Conservation (phyloP, 2,329 filamentous ascomycete species). For the Botryotinia calthae region DNA sequence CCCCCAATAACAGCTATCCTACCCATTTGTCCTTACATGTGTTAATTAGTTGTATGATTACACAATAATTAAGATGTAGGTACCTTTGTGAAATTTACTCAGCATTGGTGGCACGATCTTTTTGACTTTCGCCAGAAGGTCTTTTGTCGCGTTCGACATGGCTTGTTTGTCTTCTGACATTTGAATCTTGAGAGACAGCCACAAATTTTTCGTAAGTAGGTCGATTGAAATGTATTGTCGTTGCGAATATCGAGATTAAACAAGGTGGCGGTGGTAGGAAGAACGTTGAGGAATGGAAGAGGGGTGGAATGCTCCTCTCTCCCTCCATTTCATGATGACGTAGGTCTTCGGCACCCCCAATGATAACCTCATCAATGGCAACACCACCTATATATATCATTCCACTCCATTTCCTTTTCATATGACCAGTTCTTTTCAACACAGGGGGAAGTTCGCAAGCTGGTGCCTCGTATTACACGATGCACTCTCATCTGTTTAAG, state of each 20-base stretch:
- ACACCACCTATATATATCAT: neutral
- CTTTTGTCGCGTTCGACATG: slow-evolving; percentile 70
- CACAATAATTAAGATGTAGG: neutral
- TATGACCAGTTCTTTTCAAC: rapidly evolving
- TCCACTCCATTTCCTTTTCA: neutral
- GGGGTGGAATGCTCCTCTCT: neutral
- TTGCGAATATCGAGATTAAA: neutral
- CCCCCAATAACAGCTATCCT: slow-evolving; percentile 92
- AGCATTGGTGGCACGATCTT: slow-evolving; percentile 94
- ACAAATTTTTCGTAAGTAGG: neutral
- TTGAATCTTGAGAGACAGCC: slow-evolving; percentile 3
- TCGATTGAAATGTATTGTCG: neutral
- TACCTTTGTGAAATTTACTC: slow-evolving; percentile 93
- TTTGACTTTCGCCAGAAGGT: slow-evolving; percentile 75
- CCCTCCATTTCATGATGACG: slow-evolving; percentile 6
- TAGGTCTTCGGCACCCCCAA: neutral
- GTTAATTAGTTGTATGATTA: slow-evolving; percentile 18
- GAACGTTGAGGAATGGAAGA: neutral
- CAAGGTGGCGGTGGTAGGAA: neutral
- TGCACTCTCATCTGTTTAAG: neutral
- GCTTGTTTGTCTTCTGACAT: slow-evolving; percentile 39
- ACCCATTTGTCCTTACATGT: slow-evolving; percentile 75
- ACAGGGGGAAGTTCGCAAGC: neutral
- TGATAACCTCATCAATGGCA: neutral
- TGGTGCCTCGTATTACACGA: neutral